These are phyloP conservation scores for Rubus parviflorus DNA, from an alignment of 306 rosid genomes.

Conservation along the genomic window DNA sequence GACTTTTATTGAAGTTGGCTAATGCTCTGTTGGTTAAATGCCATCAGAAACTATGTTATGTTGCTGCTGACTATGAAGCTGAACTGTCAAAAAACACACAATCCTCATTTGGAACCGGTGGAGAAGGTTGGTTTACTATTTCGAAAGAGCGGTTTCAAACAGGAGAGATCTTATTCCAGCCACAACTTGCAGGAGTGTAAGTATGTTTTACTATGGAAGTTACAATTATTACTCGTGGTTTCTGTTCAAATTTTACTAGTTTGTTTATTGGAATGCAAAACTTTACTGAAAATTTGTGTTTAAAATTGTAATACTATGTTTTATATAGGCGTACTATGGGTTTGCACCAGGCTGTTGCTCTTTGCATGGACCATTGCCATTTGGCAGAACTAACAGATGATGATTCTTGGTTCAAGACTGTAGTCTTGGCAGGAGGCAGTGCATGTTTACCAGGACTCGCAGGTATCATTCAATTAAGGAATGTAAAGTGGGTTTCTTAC, in stretches of 20 bases:
- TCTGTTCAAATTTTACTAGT: not conserved
- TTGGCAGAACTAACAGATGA: constrained; percentile 61
- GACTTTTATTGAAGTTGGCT: constrained; percentile 9
- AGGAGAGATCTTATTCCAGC: constrained; percentile 80
- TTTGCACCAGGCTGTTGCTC: constrained; percentile 86
- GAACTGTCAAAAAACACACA: constrained; percentile 62
- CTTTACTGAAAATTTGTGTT: not conserved
- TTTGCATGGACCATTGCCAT: constrained; percentile 79
- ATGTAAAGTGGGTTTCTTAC: constrained; percentile 19
- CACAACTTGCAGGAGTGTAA: constrained; percentile 81
- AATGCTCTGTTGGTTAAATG: constrained; percentile 29
- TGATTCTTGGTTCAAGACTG: constrained; percentile 74
- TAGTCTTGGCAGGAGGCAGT: constrained; percentile 76
- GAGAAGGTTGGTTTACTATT: constrained; percentile 77
- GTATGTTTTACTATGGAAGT: constrained; percentile 22
- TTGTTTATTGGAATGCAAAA: not conserved
- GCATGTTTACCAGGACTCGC: constrained; percentile 91
- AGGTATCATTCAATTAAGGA: constrained; percentile 44
- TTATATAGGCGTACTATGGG: constrained; percentile 71
- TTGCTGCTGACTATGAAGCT: constrained; percentile 85
- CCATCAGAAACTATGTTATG: constrained; percentile 77
- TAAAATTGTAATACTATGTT: not conserved
- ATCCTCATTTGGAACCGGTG: constrained; percentile 62
- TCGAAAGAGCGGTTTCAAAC: constrained; percentile 92
- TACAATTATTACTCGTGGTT: not conserved